A percentile compares a stretch with the other conserved stretches of the same genome.
These are phyloP conservation scores for Musa balbisiana DNA, from an alignment of 202 grass and related monocot genomes.

Conservation along the genomic window DNA sequence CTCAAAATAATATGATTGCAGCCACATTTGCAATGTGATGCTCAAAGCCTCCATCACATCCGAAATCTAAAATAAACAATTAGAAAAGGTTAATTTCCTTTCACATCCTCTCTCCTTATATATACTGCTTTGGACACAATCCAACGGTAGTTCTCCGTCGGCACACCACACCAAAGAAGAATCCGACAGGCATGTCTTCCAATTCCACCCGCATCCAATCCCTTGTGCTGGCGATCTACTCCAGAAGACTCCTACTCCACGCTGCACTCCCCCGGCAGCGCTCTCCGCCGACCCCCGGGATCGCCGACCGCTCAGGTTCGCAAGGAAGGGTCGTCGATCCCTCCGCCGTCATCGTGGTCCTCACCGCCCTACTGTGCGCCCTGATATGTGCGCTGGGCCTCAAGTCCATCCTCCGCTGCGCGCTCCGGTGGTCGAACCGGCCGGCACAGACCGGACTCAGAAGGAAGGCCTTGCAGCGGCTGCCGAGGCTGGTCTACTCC, in stretches of 20 bases:
- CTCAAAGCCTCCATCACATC: no score
- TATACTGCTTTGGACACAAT: no score
- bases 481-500: slow-evolving; percentile 66
- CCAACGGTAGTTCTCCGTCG: no score
- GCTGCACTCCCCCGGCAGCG: background rate
- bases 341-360: slow-evolving; percentile 61
- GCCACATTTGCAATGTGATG: no score
- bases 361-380: slow-evolving; percentile 66
- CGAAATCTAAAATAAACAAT: no score
- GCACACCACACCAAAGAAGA: no score
- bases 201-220: background rate
- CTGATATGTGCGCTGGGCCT: slow-evolving; percentile 69
- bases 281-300: slow-evolving; percentile 4
- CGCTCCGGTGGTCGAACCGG: slow-evolving; percentile 44
- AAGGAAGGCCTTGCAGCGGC: slow-evolving; percentile 55
- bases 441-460: slow-evolving; percentile 40
- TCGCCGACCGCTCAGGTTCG: background rate
- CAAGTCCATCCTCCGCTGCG: slow-evolving; percentile 65
- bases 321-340: slow-evolving; percentile 40
- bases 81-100: no score
- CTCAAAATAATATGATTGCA: no score
- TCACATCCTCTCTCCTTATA: no score
- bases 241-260: slow-evolving; percentile 60
- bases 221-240: slow-evolving; percentile 26
- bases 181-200: no score